Base-by-base conservation (phyloP, 108 stramenopile genomes). In the Cyclotella choctawhatcheeana region DNA sequence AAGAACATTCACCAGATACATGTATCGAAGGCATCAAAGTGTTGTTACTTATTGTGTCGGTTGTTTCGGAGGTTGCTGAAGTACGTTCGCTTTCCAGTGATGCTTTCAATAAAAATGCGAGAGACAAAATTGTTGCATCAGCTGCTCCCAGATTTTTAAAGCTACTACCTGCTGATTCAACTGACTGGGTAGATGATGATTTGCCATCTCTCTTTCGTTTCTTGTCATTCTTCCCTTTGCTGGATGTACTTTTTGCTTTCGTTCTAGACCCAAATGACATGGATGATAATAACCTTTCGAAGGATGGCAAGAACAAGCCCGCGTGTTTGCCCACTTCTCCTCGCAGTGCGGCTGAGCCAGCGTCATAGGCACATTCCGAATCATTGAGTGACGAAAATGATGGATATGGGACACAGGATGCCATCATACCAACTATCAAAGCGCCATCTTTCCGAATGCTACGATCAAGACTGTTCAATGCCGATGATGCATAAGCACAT, bases 401-500 rank as follows among this genome's bases (percentile, higher is more conserved):
- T 10, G 77, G 77, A 52, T 56, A 55, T 25, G 77, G 83, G 18
- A 69, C 61, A 17, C 75, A 51, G 24, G 72, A 69, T 60, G 82
- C 69, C 66, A 94, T 22, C 35, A 87, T 65, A 10, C 80, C 71
- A 7, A 89, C 76, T 20, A 75, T 58, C 22, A 67, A 74, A 21
- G 76, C 82, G 0, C 91, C 93, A 56, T 90, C 87, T 25, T 80
- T 59, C 31, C 91, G 77, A 22, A 84, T 82, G 17, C 47, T 52
- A 29, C 69, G 68, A 74, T 94, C 93, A 32, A 94, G 68, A 78
- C 91, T 89, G 56, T 92, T 87, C 65, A 94, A 62, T 35, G 93
- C 88, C 51, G 89, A 92, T 7, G 84, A 76, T 8, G 87, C 71
- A 53, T 87, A 86, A 0, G 91, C 90, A 33, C 86, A 73, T 0